A percentile compares a stretch with the other conserved stretches of the same genome.
Evolutionary conservation across 768 basidiomycete species (phyloP).

Genomic region (Termitomyces bulborhizus): DNA sequence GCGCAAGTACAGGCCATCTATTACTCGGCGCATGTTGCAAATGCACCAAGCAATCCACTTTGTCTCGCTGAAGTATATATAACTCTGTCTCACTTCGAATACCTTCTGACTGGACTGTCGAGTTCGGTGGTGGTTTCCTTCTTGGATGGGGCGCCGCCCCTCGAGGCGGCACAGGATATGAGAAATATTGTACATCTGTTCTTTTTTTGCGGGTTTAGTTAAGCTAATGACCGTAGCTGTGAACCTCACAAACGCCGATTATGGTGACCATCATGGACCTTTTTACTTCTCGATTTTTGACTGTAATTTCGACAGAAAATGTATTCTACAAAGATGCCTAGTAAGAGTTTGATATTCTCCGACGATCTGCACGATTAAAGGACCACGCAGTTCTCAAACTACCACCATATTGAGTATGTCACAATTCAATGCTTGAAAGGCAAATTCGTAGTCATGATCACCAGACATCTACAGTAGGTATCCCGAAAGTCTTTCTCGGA

Average conservation of each 20-base stretch:
- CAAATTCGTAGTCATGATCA: slow-evolving; percentile 1
- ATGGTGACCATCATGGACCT: slow-evolving; percentile 21
- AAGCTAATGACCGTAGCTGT: slow-evolving; percentile 18
- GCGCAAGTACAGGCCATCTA: slow-evolving; percentile 45
- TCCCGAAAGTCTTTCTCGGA: neutral
- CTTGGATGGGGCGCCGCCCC: slow-evolving; percentile 36
- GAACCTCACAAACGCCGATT: slow-evolving; percentile 37
- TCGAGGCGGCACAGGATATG: slow-evolving; percentile 44
- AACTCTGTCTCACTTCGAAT: neutral
- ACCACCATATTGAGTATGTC: slow-evolving; percentile 44
- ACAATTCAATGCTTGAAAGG: neutral
- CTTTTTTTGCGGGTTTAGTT: neutral
- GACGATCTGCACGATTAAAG: neutral
- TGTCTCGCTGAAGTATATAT: slow-evolving; percentile 39
- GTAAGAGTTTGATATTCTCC: slow-evolving; percentile 19
- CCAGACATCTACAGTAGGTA: slow-evolving; percentile 42
- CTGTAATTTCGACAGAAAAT: slow-evolving; percentile 28
- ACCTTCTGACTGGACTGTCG: neutral
- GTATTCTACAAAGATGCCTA: slow-evolving; percentile 50
- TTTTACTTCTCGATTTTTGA: neutral
- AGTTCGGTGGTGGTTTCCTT: slow-evolving; percentile 47
- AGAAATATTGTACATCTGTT: slow-evolving; percentile 36
- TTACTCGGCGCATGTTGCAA: slow-evolving; percentile 35
- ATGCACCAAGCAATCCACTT: slow-evolving; percentile 40
- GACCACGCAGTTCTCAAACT: slow-evolving; percentile 31